These are phyloP conservation scores for Eucalyptus cloeziana DNA, from an alignment of 345 rosid species.

Conservation along the genomic window DNA sequence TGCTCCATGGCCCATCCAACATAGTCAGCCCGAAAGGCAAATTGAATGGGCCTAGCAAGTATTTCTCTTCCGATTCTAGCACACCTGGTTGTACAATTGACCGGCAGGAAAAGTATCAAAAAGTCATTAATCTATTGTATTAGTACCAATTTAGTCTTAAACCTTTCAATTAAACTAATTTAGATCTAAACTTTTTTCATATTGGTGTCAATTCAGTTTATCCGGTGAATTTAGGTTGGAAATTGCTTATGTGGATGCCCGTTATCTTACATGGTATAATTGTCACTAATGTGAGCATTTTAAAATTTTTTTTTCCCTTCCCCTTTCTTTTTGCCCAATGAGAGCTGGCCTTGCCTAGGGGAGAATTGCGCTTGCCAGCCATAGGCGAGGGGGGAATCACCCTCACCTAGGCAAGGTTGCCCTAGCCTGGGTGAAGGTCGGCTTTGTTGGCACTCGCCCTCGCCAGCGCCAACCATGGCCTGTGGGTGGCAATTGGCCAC, in stretches of 20 bases:
- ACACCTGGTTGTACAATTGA: not conserved
- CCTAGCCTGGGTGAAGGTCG: fast-evolving
- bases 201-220: fast-evolving
- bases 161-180: no score
- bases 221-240: fast-evolving
- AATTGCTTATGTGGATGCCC: fast-evolving
- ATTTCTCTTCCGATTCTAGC: not conserved
- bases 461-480: fast-evolving
- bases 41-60: not conserved
- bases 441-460: fast-evolving
- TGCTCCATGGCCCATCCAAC: not conserved
- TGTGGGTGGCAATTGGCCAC: fast-evolving
- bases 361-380: no score
- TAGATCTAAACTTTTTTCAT: fast-evolving
- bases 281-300: fast-evolving
- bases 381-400: fast-evolving
- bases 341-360: fast-evolving
- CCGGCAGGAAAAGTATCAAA: fast-evolving
- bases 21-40: not conserved
- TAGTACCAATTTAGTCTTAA: fast-evolving
- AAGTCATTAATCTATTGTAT: fast-evolving
- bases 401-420: no score
- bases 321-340: no score
- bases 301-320: no score
- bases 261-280: fast-evolving